Evolutionary conservation across 192 early-diverging fungal genomes (phyloP), one percentile per base, ranked within the genome.

Genomic region (Umbelopsis ramanniana): DNA sequence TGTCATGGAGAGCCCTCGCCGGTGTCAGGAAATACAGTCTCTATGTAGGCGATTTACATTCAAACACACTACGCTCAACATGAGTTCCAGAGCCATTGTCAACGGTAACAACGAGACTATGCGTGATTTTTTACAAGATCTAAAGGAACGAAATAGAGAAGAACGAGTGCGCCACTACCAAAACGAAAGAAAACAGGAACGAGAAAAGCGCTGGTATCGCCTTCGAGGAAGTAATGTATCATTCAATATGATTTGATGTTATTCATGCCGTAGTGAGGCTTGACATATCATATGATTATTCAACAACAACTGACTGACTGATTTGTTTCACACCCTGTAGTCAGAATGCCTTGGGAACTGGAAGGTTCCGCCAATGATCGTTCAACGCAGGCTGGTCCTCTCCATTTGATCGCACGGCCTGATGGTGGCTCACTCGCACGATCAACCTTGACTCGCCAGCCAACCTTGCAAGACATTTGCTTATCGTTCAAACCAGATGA

Each of bases 151-250:
- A 52, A 43, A 11, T 9, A 17, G 69, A n/a, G 69, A 52, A 4
- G 45, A 70, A 53, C 47, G 69, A 53, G 69, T 70, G 17, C 37
- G 69, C 19, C n/a, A 54, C n/a, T 52, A 52, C 22, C 46, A 50
- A 33, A 35, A 70, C 23, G 69, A 46, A 35, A 46, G 53, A 50
- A 70, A 52, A 50, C 50, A 70, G 23, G 48, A 70, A 54, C 38
- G 69, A 52, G 48, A 47, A 50, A 46, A 54, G 69, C 45, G 48
- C 69, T 70, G 45, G 69, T 70, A 54, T 54, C 48, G 38, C 37
- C 46, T 70, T 54, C n/a, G 69, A 70, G 69, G 69, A 50, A 70
- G 69, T 70, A 70, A 69, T 5, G 48, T 68, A 68, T 68, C 23
- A 14, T 52, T 52, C 4, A 7, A 38, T n/a, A 67, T 3, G n/a